phyloP scores from a whole-genome alignment of 176 grass and related monocot genomes.

The Panicum miliaceum region DNA sequence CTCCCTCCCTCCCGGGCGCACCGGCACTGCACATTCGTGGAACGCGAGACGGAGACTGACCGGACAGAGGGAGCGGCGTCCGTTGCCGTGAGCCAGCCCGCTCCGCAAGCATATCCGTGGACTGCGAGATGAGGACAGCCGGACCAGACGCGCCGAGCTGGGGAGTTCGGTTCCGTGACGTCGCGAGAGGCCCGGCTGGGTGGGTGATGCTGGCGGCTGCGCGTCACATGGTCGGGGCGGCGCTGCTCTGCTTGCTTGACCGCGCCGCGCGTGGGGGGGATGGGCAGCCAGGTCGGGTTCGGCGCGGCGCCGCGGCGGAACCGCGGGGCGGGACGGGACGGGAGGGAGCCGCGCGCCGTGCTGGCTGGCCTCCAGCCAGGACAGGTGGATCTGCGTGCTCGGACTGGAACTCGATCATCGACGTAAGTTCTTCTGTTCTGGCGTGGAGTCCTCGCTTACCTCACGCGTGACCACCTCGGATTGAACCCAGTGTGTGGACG shows the following conservation, averaged over 20 bases:
- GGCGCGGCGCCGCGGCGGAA: not conserved
- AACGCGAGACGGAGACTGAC: slow-evolving; percentile 2
- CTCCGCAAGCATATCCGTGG: not conserved
- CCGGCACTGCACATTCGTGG: slow-evolving; percentile 19
- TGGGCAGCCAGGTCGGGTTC: not conserved
- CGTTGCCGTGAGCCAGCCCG: not conserved
- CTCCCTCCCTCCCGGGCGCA: not conserved
- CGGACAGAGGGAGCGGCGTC: not conserved
- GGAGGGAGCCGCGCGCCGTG: not conserved
- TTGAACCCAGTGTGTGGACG: not conserved
- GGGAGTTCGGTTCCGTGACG: slow-evolving; percentile 4
- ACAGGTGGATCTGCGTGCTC: slow-evolving; percentile 9
- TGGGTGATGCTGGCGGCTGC: not conserved
- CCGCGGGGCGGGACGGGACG: too few species aligned
- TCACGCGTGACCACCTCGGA: not conserved
- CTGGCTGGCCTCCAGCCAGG: not conserved
- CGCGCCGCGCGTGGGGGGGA: not conserved
- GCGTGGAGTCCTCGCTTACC: not conserved
- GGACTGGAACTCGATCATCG: not conserved
- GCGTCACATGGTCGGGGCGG: slow-evolving; percentile 1
- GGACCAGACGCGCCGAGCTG: too few species aligned
- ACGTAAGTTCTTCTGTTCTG: not conserved
- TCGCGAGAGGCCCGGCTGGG: not conserved
- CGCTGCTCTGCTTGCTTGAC: slow-evolving; percentile 30
- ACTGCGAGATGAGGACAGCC: not conserved